phyloP scores from a whole-genome alignment of 2,329 filamentous ascomycete species.

The Ophiostoma australiae region DNA sequence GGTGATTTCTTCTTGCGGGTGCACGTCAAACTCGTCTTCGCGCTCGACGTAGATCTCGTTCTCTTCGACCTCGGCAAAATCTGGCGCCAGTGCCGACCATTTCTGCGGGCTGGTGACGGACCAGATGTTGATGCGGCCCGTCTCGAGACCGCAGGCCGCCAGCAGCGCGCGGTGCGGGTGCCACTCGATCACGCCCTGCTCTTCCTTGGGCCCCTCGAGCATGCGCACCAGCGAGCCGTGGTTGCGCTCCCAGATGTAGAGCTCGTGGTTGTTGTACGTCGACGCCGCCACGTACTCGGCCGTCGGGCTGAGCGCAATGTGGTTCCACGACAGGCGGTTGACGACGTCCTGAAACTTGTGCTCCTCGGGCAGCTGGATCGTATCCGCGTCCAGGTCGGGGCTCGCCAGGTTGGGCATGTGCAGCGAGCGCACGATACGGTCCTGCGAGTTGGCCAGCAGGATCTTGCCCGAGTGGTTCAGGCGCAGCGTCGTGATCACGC shows the following conservation, averaged over 20 bases:
- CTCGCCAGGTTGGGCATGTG: slow-evolving; percentile 72
- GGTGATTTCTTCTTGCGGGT: slow-evolving; percentile 89
- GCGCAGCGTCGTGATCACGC: slow-evolving; percentile 81
- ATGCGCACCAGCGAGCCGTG: slow-evolving; percentile 95
- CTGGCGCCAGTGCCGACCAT: slow-evolving; percentile 93
- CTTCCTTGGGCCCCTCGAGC: slow-evolving; percentile 92
- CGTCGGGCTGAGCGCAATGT: slow-evolving; percentile 88
- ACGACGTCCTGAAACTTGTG: slow-evolving; percentile 99
- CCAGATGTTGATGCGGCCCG: slow-evolving; percentile 92
- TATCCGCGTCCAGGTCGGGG: slow-evolving; percentile 71
- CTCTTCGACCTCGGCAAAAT: slow-evolving; percentile 96
- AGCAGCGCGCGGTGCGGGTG: slow-evolving; percentile 83
- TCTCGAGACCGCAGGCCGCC: slow-evolving; percentile 87
- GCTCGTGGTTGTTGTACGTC: slow-evolving; percentile 96
- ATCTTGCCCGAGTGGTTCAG: slow-evolving; percentile 80
- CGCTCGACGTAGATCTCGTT: slow-evolving; percentile 94
- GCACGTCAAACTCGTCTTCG: slow-evolving; percentile 97
- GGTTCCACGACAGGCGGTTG: slow-evolving; percentile 92
- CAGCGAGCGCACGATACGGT: slow-evolving; percentile 91
- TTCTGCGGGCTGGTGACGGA: slow-evolving; percentile 91
- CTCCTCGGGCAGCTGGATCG: slow-evolving; percentile 83
- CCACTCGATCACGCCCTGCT: slow-evolving; percentile 96
- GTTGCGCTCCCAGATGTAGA: slow-evolving; percentile 95
- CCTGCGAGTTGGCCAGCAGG: slow-evolving; percentile 85
- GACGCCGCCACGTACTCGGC: slow-evolving; percentile 95